Evolutionary conservation across 441 rosid species (phyloP).

Genomic region (Erodium trifolium): DNA sequence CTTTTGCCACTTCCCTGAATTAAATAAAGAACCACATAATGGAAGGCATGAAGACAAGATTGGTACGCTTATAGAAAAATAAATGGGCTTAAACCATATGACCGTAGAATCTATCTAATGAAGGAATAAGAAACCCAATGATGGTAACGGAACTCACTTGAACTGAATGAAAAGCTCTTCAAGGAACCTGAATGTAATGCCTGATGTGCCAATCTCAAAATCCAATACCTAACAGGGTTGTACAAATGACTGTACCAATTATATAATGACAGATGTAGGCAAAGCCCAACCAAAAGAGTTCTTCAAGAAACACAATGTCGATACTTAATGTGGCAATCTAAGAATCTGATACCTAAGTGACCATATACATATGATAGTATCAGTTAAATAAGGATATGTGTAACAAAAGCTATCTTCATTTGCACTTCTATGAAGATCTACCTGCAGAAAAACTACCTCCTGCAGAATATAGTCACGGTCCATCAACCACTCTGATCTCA

Average conservation of each 20-base stretch:
- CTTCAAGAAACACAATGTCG: not conserved
- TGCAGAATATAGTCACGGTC: slow-evolving; percentile 20
- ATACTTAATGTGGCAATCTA: not conserved
- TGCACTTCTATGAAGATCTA: slow-evolving; percentile 18
- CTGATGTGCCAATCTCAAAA: slow-evolving; percentile 60
- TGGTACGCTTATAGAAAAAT: not conserved
- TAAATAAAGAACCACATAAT: not conserved
- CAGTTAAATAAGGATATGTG: slow-evolving; percentile 1
- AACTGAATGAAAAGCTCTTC: slow-evolving; percentile 52
- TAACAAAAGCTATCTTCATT: slow-evolving; percentile 8
- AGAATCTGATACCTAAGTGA: not conserved
- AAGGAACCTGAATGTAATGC: slow-evolving; percentile 44
- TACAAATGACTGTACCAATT: not conserved
- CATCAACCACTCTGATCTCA: slow-evolving; percentile 14
- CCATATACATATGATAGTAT: slow-evolving; percentile 14
- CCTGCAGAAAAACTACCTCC: slow-evolving; percentile 75
- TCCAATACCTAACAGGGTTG: slow-evolving; percentile 39
- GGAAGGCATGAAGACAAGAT: not conserved
- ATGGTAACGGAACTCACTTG: slow-evolving; percentile 33
- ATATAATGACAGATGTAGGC: not conserved
- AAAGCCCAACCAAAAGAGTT: not conserved
- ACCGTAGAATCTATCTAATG: not conserved
- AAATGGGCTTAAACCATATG: slow-evolving; percentile 8
- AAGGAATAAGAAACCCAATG: slow-evolving; percentile 10
- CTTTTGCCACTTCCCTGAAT: slow-evolving; percentile 56